Evolutionary conservation across 2,329 filamentous ascomycete species (phyloP).

Genomic region (Mollisiaceae sp.): DNA sequence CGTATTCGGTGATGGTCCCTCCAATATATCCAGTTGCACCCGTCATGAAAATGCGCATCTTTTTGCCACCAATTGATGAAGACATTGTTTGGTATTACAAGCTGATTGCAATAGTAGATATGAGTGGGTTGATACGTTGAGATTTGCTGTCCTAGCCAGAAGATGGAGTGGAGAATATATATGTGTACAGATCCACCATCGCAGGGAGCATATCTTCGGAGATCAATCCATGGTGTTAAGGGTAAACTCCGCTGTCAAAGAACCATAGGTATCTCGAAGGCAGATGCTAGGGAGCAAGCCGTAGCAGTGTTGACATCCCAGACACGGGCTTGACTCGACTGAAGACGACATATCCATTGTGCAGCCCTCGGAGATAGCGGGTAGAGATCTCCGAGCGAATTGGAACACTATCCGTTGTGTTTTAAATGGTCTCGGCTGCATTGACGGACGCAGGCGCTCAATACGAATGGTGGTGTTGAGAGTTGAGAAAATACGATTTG

Average conservation of each 20-base stretch:
- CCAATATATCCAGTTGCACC: constrained; percentile 50
- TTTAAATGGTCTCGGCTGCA: not conserved
- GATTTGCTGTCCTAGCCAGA: not conserved
- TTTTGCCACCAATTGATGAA: not conserved
- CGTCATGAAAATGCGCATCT: constrained; percentile 47
- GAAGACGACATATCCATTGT: not conserved
- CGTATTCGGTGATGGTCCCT: constrained; percentile 43
- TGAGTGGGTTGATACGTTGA: not conserved
- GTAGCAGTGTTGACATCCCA: not conserved
- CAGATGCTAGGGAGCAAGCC: not conserved
- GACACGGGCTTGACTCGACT: not conserved
- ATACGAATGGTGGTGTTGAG: not conserved
- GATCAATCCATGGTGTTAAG: not conserved
- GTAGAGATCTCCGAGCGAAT: not conserved
- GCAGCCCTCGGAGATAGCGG: not conserved
- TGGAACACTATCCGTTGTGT: not conserved
- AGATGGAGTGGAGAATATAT: not conserved
- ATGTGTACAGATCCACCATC: not conserved
- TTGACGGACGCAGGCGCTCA: not conserved
- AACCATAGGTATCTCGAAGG: not conserved
- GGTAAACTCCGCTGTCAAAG: not conserved
- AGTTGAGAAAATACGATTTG: not conserved
- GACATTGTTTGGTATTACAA: not conserved
- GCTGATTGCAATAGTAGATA: not conserved
- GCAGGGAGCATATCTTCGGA: not conserved